A percentile compares a stretch with the other conserved stretches of the same genome.
Conservation (phyloP, 2,329 filamentous ascomycete species). For the Dactylellina cionopaga region DNA sequence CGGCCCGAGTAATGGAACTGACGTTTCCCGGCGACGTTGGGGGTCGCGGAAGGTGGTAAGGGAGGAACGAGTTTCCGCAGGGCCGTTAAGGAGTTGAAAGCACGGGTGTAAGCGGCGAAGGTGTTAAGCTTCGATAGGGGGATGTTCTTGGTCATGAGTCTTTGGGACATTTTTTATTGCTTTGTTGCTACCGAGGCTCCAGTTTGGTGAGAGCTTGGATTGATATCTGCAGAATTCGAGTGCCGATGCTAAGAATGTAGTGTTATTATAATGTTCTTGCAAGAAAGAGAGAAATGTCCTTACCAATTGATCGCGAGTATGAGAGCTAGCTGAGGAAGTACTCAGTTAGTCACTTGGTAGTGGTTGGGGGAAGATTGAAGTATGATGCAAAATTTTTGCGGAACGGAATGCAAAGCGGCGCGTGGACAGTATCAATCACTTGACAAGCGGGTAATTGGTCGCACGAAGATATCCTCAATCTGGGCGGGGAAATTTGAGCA, state of each 20-base stretch:
- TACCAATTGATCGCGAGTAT: slow-evolving; percentile 11
- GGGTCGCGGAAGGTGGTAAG: slow-evolving; percentile 51
- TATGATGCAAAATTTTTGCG: slow-evolving; percentile 40
- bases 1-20: slow-evolving; percentile 8
- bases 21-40: slow-evolving; percentile 49
- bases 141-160: slow-evolving; percentile 46
- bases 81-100: slow-evolving; percentile 51
- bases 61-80: slow-evolving; percentile 49
- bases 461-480: slow-evolving; percentile 37
- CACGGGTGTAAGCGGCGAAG: slow-evolving; percentile 52
- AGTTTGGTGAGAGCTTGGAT: slow-evolving; percentile 8
- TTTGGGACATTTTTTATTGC: slow-evolving; percentile 46
- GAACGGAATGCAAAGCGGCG: slow-evolving; percentile 29
- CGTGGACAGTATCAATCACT: slow-evolving; percentile 22
- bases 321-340: background rate
- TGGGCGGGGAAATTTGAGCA: slow-evolving; percentile 37
- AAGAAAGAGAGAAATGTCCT: slow-evolving; percentile 1
- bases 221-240: slow-evolving; percentile 3
- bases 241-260: background rate
- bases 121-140: slow-evolving; percentile 53
- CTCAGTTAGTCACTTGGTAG: background rate
- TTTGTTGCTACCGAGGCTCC: slow-evolving; percentile 42
- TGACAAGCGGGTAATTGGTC: slow-evolving; percentile 33
- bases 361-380: slow-evolving; percentile 24
- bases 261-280: background rate